Evolutionary conservation across 495 filamentous ascomycete genomes (phyloP).

Genomic region (Lophiotrema nucula): DNA sequence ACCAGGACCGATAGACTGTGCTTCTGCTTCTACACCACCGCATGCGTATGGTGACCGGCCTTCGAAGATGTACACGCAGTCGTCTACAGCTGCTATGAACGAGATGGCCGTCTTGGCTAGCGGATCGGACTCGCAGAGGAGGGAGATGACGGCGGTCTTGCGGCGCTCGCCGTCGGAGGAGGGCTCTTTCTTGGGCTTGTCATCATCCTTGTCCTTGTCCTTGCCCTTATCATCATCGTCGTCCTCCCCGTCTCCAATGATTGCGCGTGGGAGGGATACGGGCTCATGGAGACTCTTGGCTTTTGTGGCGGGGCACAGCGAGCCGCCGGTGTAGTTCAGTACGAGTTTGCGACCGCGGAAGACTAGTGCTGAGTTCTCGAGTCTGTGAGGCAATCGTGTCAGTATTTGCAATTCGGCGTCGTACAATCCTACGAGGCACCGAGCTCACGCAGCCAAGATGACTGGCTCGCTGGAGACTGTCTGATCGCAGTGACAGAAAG

Average conservation of each 20-base stretch:
- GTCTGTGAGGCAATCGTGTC: constrained; percentile 45
- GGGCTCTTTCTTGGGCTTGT: constrained; percentile 36
- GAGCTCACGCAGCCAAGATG: background rate
- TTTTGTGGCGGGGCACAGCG: constrained; percentile 60
- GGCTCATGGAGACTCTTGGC: constrained; percentile 26
- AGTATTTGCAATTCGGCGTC: constrained; percentile 1
- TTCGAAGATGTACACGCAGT: constrained; percentile 97
- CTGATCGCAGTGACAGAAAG: background rate
- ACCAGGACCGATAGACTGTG: constrained; percentile 70
- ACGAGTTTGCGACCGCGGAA: constrained; percentile 89
- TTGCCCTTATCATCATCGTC: constrained; percentile 45
- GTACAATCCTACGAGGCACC: background rate
- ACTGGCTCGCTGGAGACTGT: too few species aligned
- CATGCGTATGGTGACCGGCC: constrained; percentile 86
- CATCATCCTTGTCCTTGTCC: constrained; percentile 41
- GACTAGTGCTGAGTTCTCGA: constrained; percentile 64
- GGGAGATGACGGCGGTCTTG: constrained; percentile 87
- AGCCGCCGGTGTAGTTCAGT: constrained; percentile 87
- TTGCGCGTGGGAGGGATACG: constrained; percentile 37
- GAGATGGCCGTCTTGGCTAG: constrained; percentile 61
- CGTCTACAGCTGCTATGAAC: constrained; percentile 80
- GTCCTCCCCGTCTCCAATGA: constrained; percentile 38
- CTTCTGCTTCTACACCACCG: constrained; percentile 61
- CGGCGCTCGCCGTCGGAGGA: constrained; percentile 46
- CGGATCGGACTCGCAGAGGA: constrained; percentile 84